Base-by-base conservation (phyloP, 2,329 filamentous ascomycete species). In the Blastomyces parvus region DNA sequence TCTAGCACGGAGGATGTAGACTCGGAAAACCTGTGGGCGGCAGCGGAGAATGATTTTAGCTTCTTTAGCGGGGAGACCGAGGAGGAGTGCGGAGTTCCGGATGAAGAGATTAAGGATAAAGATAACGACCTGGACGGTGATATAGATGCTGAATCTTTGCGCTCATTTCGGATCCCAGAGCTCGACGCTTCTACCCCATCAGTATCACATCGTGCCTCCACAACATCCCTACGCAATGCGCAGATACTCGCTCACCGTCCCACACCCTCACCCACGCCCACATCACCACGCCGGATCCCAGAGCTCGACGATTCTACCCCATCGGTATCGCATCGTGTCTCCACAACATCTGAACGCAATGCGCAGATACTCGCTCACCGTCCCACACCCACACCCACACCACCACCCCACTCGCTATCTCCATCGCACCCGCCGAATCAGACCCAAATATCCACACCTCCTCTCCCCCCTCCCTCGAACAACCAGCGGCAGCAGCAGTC, bases 1-100 rank as follows among this genome's bases (percentile, higher is more conserved):
- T 85, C 83, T 7, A 81, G 81, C 38, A 86, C 83, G 0, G 83
- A 84, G 57, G 84, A 86, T 66, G 73, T 76, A 9, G 84, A 87
- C 67, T 82, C 80, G 4, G 84, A 86, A 69, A 79, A 80, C 3
- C 77, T 86, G 13, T 86, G 84, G 84, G 77, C 80, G 59, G 84
- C 84, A 9, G 83, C 84, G 3, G 76, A 79, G 63, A 77, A 82
- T 60, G 84, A 87, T 68, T 87, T 86, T 66, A 84, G 82, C 36
- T 85, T 85, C 72, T 87, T 87, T 64, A 80, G 58, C 25, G 42
- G 42, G 25, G 58, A 59, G 58, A 27, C 25, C 27, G 58, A 42
- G 58, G 58, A 48, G 40, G 83, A 85, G 67, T 83, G 82, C 64
- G 74, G 80, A 13, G 74, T 82, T 17, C 80, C 80, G 17, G 74